phyloP scores from a whole-genome alignment of 2,329 filamentous ascomycete genomes.

The Ophiostoma populinum region DNA sequence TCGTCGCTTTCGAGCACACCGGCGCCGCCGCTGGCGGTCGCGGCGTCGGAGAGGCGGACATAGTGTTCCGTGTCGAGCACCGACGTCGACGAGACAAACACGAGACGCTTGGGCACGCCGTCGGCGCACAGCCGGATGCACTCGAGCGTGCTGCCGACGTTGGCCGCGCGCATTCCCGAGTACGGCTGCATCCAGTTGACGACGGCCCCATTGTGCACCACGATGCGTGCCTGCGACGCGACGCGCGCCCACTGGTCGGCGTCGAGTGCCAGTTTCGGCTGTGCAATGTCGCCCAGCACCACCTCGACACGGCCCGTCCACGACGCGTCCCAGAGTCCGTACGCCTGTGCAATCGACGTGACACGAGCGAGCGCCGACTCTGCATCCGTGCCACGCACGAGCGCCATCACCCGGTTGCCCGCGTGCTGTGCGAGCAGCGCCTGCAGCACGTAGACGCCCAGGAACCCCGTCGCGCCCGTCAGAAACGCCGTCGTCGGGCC shows the following conservation, averaged over 20 bases:
- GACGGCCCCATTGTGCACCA: slow-evolving; percentile 68
- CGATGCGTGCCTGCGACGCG: slow-evolving; percentile 47
- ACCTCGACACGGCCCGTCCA: slow-evolving; percentile 35
- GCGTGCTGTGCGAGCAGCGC: slow-evolving; percentile 50
- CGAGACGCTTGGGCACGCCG: slow-evolving; percentile 54
- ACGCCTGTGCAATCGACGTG: slow-evolving; percentile 36
- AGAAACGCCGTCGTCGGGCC: slow-evolving; percentile 48
- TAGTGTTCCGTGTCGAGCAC: slow-evolving; percentile 73
- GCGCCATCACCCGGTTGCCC: slow-evolving; percentile 48
- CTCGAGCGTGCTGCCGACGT: slow-evolving; percentile 69
- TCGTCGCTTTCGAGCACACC: slow-evolving; percentile 62
- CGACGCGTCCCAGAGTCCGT: slow-evolving; percentile 53
- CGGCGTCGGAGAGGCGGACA: slow-evolving; percentile 43
- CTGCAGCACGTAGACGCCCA: slow-evolving; percentile 63
- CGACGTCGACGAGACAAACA: slow-evolving; percentile 69
- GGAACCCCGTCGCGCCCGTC: slow-evolving; percentile 79
- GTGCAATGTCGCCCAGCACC: slow-evolving; percentile 56
- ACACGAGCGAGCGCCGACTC: slow-evolving; percentile 30
- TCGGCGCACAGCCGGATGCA: slow-evolving; percentile 57
- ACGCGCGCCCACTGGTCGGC: slow-evolving; percentile 48
- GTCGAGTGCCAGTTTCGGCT: slow-evolving; percentile 57
- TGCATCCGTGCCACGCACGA: slow-evolving; percentile 53
- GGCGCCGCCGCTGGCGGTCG: slow-evolving; percentile 40
- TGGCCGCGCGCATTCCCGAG: slow-evolving; percentile 49
- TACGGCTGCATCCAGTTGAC: slow-evolving; percentile 76